A percentile compares a stretch with the other conserved stretches of the same genome.
phyloP scores from a whole-genome alignment of 2,329 filamentous ascomycete genomes.

The Chaetomiaceae sp. region DNA sequence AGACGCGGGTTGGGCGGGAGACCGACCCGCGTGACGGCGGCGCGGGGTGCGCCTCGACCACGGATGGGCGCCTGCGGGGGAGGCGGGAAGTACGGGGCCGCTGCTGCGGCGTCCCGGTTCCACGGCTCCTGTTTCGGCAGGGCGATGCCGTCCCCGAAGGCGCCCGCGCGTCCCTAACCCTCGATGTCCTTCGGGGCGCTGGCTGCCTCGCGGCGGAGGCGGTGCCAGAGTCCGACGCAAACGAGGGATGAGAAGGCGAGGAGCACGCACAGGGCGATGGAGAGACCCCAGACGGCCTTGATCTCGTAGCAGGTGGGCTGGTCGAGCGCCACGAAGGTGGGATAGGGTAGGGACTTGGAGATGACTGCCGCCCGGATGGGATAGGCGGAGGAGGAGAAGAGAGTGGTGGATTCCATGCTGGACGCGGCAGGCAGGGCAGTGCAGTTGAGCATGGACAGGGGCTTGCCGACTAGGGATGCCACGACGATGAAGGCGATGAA shows the following conservation, averaged over 20 bases:
- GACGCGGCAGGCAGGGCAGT: conserved; percentile 10
- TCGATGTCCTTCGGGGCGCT: conserved; percentile 18
- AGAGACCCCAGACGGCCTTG: conserved; percentile 23
- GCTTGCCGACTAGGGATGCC: conserved; percentile 22
- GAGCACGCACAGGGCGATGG: conserved; percentile 21
- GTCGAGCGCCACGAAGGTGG: conserved; percentile 18
- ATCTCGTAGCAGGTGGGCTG: conserved; percentile 21
- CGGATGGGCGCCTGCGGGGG: conserved; percentile 23
- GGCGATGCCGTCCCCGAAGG: conserved; percentile 12
- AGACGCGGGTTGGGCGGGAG: conserved; percentile 4
- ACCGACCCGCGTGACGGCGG: neutral
- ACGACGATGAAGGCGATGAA: conserved; percentile 23
- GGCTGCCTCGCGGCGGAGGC: conserved; percentile 16
- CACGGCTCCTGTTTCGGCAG: conserved; percentile 13
- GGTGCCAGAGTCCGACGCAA: conserved; percentile 23
- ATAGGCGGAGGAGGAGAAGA: conserved; percentile 5
- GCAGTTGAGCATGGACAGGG: conserved; percentile 20
- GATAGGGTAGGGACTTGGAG: conserved; percentile 18
- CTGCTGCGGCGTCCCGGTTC: conserved; percentile 6
- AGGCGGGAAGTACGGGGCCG: conserved; percentile 19
- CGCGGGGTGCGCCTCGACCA: neutral
- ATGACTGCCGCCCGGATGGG: conserved; percentile 4
- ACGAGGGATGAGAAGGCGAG: conserved; percentile 21
- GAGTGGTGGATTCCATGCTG: neutral
- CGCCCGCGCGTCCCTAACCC: conserved; percentile 24